Evolutionary conservation across 2,329 filamentous ascomycete genomes (phyloP).

Genomic region (Lachnellula arida): DNA sequence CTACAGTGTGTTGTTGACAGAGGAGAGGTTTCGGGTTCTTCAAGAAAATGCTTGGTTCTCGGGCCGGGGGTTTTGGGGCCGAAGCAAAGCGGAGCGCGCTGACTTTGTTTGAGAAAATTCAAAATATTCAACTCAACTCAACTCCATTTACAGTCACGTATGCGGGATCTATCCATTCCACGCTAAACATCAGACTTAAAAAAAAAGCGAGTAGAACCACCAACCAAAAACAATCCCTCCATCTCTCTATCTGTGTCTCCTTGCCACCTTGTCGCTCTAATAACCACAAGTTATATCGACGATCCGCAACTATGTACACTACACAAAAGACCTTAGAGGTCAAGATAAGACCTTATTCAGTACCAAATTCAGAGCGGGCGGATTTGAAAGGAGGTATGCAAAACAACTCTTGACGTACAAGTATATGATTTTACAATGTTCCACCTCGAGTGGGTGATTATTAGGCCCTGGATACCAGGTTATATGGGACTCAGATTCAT

Average conservation of each 20-base stretch:
- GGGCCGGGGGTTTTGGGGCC: background rate
- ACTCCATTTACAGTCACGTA: too few relatives aligned
- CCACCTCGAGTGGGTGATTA: too few relatives aligned
- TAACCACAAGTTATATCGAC: background rate
- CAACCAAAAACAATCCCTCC: too few relatives aligned
- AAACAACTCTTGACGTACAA: too few relatives aligned
- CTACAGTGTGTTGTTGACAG: background rate
- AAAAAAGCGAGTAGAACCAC: too few relatives aligned
- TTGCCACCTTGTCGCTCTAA: background rate
- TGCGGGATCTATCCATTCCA: too few relatives aligned
- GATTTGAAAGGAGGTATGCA: slow-evolving; percentile 26
- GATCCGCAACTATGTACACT: slow-evolving; percentile 19
- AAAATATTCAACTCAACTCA: background rate
- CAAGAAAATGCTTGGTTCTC: too few relatives aligned
- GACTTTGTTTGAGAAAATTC: background rate
- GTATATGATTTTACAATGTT: too few relatives aligned
- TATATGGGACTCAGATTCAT: too few relatives aligned
- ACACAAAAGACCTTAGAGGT: slow-evolving; percentile 29
- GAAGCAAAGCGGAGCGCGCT: background rate
- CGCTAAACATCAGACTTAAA: too few relatives aligned
- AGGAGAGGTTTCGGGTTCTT: background rate
- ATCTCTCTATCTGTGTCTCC: too few relatives aligned
- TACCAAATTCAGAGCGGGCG: slow-evolving; percentile 24
- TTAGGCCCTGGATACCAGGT: too few relatives aligned
- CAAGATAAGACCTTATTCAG: slow-evolving; percentile 29